These are phyloP conservation scores for Rugonectria rugulosa DNA, from an alignment of 2,329 filamentous ascomycete genomes.

Conservation along the genomic window DNA sequence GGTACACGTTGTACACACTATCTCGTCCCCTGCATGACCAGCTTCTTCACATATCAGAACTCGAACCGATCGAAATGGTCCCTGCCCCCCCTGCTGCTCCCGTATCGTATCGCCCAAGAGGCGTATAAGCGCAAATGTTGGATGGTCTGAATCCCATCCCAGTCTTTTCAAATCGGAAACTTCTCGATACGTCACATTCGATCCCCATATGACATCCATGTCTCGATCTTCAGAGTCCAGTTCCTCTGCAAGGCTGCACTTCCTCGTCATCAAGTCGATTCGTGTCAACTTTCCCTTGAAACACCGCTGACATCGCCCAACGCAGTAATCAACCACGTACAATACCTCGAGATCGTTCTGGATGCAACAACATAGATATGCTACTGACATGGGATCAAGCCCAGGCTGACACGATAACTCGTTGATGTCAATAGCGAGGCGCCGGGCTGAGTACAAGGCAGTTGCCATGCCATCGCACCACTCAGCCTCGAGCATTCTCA, in stretches of 20 bases:
- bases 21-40: too few species aligned
- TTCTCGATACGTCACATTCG: neutral
- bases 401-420: neutral
- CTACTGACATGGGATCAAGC: neutral
- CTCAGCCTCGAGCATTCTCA: neutral
- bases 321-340: neutral
- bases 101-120: neutral
- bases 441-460: neutral
- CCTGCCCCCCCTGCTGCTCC: neutral
- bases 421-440: neutral
- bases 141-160: neutral
- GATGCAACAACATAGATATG: slow-evolving; percentile 1
- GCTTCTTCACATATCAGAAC: too few species aligned
- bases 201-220: neutral
- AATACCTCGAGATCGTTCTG: neutral
- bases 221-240: neutral
- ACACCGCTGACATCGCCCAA: neutral
- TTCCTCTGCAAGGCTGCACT: neutral
- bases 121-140: neutral
- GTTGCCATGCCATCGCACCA: neutral
- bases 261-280: neutral
- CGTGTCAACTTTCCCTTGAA: neutral
- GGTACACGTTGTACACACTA: too few species aligned
- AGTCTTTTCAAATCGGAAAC: neutral
- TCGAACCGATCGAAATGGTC: neutral